Conservation (phyloP, 352 stramenopile genomes). For the Aphanomyces invadans region DNA sequence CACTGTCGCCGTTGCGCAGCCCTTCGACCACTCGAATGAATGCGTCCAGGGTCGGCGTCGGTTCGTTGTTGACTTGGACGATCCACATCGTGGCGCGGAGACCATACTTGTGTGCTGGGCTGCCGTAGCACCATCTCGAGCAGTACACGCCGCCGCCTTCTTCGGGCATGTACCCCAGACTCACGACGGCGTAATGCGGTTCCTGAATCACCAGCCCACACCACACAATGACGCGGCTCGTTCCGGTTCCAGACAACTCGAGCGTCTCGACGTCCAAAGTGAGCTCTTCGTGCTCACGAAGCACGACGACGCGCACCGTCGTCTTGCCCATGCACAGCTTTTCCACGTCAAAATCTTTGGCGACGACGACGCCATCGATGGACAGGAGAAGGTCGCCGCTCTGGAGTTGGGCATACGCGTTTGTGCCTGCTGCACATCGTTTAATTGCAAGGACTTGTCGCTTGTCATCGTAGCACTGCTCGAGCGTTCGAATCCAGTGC, state of each 20-base stretch:
- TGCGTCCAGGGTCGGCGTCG: conserved; percentile 70
- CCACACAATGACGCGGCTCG: conserved; percentile 86
- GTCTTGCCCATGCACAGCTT: conserved; percentile 37
- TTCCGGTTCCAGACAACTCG: conserved; percentile 69
- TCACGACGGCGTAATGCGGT: conserved; percentile 80
- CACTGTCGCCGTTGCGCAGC: conserved; percentile 69
- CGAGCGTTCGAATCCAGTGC: conserved; percentile 77
- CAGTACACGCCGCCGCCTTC: conserved; percentile 82
- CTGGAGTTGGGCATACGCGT: conserved; percentile 57
- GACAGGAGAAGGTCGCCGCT: conserved; percentile 81
- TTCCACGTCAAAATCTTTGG: conserved; percentile 77
- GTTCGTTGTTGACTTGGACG: conserved; percentile 82
- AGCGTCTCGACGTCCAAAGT: conserved; percentile 49
- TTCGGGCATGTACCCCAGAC: conserved; percentile 77
- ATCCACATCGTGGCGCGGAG: conserved; percentile 87
- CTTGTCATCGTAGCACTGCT: conserved; percentile 68
- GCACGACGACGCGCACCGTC: conserved; percentile 50
- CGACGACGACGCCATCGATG: conserved; percentile 64
- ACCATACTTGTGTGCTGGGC: conserved; percentile 85
- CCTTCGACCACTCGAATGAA: conserved; percentile 79
- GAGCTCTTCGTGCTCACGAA: conserved; percentile 69
- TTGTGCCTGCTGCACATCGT: conserved; percentile 54
- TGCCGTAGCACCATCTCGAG: conserved; percentile 87
- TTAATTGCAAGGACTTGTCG: conserved; percentile 84
- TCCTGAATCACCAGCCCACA: conserved; percentile 87